phyloP scores from a whole-genome alignment of 2,329 filamentous ascomycete genomes.

The Phoma sp. region DNA sequence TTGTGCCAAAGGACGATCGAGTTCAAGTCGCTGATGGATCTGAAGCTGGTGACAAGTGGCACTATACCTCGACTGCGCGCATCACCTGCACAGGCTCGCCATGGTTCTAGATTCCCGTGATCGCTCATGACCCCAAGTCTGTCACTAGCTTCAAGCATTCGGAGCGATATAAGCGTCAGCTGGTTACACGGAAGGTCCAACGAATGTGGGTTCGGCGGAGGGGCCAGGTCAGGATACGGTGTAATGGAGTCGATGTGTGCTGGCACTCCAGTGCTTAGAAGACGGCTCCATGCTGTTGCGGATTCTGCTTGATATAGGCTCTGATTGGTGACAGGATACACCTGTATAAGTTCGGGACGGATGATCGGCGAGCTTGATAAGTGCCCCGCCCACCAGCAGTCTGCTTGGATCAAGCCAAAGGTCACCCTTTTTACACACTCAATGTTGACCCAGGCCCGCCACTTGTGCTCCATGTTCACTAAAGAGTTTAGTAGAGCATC shows the following conservation, averaged over 20 bases:
- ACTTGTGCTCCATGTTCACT: constrained; percentile 53
- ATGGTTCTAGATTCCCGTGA: constrained; percentile 42
- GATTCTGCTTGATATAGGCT: constrained; percentile 53
- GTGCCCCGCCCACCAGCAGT: constrained; percentile 58
- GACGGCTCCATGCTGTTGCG: constrained; percentile 39
- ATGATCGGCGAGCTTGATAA: constrained; percentile 56
- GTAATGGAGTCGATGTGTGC: constrained; percentile 43
- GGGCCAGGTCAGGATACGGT: constrained; percentile 25
- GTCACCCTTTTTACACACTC: constrained; percentile 60
- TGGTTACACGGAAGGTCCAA: constrained; percentile 26
- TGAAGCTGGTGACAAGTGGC: constrained; percentile 44
- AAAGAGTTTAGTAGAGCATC: constrained; percentile 53
- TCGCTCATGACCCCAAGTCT: constrained; percentile 34
- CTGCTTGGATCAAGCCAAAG: constrained; percentile 53
- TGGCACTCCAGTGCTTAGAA: constrained; percentile 37
- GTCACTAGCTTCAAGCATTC: constrained; percentile 45
- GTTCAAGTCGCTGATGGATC: constrained; percentile 52
- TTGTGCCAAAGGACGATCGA: constrained; percentile 60
- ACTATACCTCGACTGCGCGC: constrained; percentile 51
- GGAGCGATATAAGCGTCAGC: constrained; percentile 40
- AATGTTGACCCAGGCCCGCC: constrained; percentile 60
- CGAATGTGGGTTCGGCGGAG: neutral
- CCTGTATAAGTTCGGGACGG: constrained; percentile 54
- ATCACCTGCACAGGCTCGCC: constrained; percentile 56
- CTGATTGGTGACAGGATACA: constrained; percentile 55